Evolutionary conservation across 371 early-diverging fungal genomes (phyloP).

Genomic region (Haplosporangium sp.): DNA sequence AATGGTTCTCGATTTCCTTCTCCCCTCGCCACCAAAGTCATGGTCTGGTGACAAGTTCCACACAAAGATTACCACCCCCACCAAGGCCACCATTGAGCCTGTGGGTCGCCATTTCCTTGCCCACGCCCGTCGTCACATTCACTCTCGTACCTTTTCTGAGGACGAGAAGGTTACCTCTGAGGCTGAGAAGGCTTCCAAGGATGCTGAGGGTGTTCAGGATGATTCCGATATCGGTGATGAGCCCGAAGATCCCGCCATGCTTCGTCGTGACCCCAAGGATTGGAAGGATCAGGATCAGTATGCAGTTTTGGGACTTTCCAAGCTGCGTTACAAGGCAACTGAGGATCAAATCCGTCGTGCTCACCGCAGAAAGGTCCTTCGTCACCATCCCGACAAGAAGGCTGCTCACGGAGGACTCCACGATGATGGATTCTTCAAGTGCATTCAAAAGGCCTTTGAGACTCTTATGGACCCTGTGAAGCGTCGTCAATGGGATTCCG

Average conservation of each 20-base stretch:
- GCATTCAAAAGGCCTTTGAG: slow-evolving; percentile 97
- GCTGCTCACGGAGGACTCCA: slow-evolving; percentile 78
- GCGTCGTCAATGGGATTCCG: slow-evolving; percentile 97
- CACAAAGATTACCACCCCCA: slow-evolving; percentile 60
- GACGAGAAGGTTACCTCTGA: slow-evolving; percentile 62
- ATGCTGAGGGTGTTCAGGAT: slow-evolving; percentile 60
- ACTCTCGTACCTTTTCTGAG: slow-evolving; percentile 79
- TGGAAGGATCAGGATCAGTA: slow-evolving; percentile 95
- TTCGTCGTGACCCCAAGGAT: slow-evolving; percentile 81
- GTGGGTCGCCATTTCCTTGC: slow-evolving; percentile 76
- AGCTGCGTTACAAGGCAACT: slow-evolving; percentile 84
- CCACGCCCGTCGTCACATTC: slow-evolving; percentile 74
- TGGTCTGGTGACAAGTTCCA: slow-evolving; percentile 69
- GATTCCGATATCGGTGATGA: slow-evolving; percentile 77
- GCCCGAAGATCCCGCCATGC: slow-evolving; percentile 72
- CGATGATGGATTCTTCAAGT: slow-evolving; percentile 98
- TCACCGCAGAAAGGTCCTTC: slow-evolving; percentile 88
- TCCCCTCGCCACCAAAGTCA: slow-evolving; percentile 72
- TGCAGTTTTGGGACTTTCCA: slow-evolving; percentile 84
- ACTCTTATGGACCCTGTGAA: slow-evolving; percentile 92
- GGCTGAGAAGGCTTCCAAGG: slow-evolving; percentile 58
- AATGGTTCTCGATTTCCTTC: slow-evolving; percentile 72
- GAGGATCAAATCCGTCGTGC: slow-evolving; percentile 86
- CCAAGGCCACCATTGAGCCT: slow-evolving; percentile 69
- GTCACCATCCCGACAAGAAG: slow-evolving; percentile 93